Percentiles rank a stretch among this genome's conserved stretches.
These are phyloP conservation scores for Coniophora puteana DNA, from an alignment of 1,284 basidiomycete species.

Conservation along the genomic window DNA sequence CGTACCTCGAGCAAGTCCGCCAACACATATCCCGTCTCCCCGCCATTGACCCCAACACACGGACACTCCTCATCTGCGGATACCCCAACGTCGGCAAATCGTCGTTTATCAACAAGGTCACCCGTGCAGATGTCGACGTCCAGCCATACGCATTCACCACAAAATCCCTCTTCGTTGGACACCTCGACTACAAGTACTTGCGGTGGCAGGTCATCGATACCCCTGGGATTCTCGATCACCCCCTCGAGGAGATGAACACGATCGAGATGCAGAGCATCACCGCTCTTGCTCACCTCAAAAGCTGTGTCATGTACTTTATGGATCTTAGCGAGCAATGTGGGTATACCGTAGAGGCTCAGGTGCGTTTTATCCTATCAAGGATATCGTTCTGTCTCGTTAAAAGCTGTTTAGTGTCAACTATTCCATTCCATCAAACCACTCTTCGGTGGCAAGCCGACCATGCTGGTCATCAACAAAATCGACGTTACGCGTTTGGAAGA, in stretches of 20 bases:
- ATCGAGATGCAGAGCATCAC: slow-evolving; percentile 99
- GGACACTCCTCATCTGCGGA: slow-evolving; percentile 92
- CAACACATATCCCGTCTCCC: slow-evolving; percentile 97
- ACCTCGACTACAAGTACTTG: slow-evolving; percentile 96
- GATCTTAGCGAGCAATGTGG: slow-evolving; percentile 96
- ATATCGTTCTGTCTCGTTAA: no score
- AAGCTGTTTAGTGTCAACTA: slow-evolving; percentile 73
- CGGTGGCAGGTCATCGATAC: slow-evolving; percentile 98
- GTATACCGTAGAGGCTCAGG: slow-evolving; percentile 91
- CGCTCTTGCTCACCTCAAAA: slow-evolving; percentile 89
- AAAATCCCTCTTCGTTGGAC: slow-evolving; percentile 94
- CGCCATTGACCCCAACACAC: slow-evolving; percentile 94
- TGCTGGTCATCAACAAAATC: slow-evolving; percentile 95
- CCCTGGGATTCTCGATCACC: slow-evolving; percentile 89
- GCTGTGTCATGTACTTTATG: slow-evolving; percentile 95
- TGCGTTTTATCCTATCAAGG: slow-evolving; percentile 37
- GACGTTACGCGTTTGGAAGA: slow-evolving; percentile 87
- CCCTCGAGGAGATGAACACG: slow-evolving; percentile 97
- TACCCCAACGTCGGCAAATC: slow-evolving; percentile 98
- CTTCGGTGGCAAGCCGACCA: slow-evolving; percentile 86
- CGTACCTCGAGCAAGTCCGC: slow-evolving; percentile 95
- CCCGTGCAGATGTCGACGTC: slow-evolving; percentile 94
- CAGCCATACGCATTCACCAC: slow-evolving; percentile 98
- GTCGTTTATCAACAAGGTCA: slow-evolving; percentile 97
- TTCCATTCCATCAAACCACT: slow-evolving; percentile 98